Conservation (phyloP, 805 yeast species). For the Martiniozyma abietophila region DNA sequence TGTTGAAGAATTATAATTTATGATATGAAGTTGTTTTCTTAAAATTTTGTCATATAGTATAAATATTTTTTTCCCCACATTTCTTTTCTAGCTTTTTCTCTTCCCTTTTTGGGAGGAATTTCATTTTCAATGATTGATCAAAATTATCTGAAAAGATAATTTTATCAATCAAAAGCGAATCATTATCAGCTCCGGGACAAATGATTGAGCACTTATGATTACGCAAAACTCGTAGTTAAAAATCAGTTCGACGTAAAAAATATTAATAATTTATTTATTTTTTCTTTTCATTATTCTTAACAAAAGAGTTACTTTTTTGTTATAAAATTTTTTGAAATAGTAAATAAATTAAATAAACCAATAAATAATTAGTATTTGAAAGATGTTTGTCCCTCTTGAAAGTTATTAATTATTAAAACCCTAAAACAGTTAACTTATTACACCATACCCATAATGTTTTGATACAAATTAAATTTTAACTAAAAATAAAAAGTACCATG, state of each 20-base stretch:
- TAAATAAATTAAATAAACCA: no score
- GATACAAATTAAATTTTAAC: no score
- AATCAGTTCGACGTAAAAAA: no score
- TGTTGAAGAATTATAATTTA: slow-evolving; percentile 35
- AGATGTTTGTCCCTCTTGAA: no score
- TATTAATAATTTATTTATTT: background rate
- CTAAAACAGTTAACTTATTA: no score
- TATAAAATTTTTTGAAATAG: no score
- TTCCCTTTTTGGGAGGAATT: slow-evolving; percentile 2
- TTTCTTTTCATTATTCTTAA: background rate
- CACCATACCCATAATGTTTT: no score
- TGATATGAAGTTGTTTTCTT: background rate
- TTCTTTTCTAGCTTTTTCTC: slow-evolving; percentile 4
- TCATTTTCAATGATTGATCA: background rate
- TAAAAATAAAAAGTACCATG: no score
- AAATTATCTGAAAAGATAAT: background rate
- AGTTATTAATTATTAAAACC: no score
- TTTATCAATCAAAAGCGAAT: slow-evolving; percentile 19
- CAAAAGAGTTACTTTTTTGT: background rate
- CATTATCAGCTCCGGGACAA: slow-evolving; percentile 25
- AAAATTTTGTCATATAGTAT: background rate
- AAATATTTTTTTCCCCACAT: slow-evolving; percentile 2
- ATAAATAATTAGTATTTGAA: no score
- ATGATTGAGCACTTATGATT: slow-evolving; percentile 27
- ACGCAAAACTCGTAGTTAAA: slow-evolving; percentile 18